phyloP scores from a whole-genome alignment of 2,329 filamentous ascomycete genomes.

The Trichoderma simmonsii region DNA sequence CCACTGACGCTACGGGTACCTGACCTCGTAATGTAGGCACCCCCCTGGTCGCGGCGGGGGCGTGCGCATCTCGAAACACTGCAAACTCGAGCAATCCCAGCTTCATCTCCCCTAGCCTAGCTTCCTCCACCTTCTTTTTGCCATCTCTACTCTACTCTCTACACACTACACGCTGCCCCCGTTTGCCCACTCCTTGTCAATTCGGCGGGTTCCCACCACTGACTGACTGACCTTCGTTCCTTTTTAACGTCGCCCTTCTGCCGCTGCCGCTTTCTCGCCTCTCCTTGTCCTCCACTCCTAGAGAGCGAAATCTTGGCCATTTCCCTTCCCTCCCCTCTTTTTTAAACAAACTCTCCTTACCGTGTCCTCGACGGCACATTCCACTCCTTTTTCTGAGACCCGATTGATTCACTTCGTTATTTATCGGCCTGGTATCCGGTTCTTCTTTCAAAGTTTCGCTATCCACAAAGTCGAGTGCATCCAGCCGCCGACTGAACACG shows the following conservation, averaged over 20 bases:
- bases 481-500: conserved; percentile 16
- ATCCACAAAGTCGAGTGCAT: conserved; percentile 16
- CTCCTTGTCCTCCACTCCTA: conserved; percentile 25
- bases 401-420: conserved; percentile 11
- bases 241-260: conserved; percentile 30
- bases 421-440: conserved; percentile 9
- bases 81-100: conserved; percentile 12
- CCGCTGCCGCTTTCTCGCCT: conserved; percentile 20
- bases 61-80: conserved; percentile 14
- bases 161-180: neutral
- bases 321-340: conserved; percentile 8
- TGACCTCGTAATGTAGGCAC: neutral
- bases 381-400: conserved; percentile 28
- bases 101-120: conserved; percentile 1
- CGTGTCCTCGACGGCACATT: conserved; percentile 34
- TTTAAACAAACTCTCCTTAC: conserved; percentile 16
- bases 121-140: neutral
- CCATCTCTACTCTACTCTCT: conserved; percentile 7
- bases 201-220: conserved; percentile 13
- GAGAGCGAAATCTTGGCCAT: conserved; percentile 10
- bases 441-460: conserved; percentile 12
- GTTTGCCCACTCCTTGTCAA: conserved; percentile 4
- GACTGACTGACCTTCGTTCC: conserved; percentile 23
- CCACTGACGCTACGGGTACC: neutral
- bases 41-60: neutral